Conservation (phyloP, 2,329 filamentous ascomycete genomes). For the Aureobasidium pullulans region DNA sequence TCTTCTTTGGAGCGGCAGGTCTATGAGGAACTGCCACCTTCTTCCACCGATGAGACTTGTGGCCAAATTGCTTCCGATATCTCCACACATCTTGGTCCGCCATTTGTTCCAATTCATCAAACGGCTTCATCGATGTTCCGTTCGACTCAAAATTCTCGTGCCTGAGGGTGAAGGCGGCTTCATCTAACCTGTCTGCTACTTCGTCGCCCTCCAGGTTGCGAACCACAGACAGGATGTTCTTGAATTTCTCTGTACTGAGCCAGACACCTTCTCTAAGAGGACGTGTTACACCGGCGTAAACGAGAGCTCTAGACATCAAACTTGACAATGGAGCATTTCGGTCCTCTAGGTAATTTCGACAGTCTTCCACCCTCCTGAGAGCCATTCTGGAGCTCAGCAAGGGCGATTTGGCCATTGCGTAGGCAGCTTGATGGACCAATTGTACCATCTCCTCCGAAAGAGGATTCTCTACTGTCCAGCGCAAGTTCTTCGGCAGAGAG, state of each 20-base stretch:
- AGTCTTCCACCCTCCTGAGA: conserved; percentile 40
- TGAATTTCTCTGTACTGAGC: conserved; percentile 30
- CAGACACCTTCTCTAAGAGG: conserved; percentile 31
- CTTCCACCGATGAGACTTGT: not conserved
- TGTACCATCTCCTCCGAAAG: conserved; percentile 32
- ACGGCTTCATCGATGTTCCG: not conserved
- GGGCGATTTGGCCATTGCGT: conserved; percentile 33
- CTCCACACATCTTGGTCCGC: not conserved
- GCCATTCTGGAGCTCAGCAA: conserved; percentile 33
- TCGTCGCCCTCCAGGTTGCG: conserved; percentile 35
- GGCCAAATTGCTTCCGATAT: not conserved
- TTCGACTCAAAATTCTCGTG: not conserved
- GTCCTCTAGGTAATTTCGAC: conserved; percentile 38
- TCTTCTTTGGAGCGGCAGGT: not conserved
- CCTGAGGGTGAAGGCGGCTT: conserved; percentile 11
- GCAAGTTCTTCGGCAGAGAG: conserved; percentile 12
- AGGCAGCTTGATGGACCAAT: conserved; percentile 39
- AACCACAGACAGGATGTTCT: conserved; percentile 40
- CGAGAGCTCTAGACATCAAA: conserved; percentile 41
- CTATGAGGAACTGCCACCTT: not conserved
- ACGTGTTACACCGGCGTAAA: conserved; percentile 42
- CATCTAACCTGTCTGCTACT: conserved; percentile 30
- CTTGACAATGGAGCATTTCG: conserved; percentile 37
- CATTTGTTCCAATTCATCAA: not conserved
- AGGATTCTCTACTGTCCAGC: conserved; percentile 12